Conservation (phyloP, 441 rosid genomes). For the Viola pubescens region DNA sequence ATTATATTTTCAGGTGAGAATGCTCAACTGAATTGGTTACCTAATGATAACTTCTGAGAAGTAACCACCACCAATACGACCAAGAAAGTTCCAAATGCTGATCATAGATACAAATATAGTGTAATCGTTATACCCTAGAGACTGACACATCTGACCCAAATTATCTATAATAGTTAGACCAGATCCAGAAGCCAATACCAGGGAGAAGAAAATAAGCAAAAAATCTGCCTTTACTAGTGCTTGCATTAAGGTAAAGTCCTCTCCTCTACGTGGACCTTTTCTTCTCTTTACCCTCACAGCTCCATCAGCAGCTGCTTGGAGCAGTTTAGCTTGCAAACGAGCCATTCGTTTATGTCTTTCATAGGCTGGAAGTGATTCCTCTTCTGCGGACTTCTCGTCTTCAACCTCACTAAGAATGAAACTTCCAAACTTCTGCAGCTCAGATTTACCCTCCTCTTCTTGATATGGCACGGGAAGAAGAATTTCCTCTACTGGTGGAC, state of each 20-base stretch:
- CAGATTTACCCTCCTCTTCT: neutral
- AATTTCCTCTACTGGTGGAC: constrained; percentile 22
- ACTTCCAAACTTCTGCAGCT: neutral
- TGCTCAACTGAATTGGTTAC: constrained; percentile 29
- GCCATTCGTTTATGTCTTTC: constrained; percentile 75
- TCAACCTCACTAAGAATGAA: neutral
- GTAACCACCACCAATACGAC: constrained; percentile 73
- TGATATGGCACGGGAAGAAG: constrained; percentile 17
- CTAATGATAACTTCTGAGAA: constrained; percentile 56
- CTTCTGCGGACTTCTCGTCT: constrained; percentile 31
- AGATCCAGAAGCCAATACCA: constrained; percentile 63
- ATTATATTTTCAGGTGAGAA: too few species aligned
- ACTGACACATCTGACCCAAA: constrained; percentile 83
- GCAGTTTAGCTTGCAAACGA: constrained; percentile 65
- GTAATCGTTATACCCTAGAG: constrained; percentile 59
- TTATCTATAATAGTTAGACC: constrained; percentile 78
- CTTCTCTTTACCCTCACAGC: constrained; percentile 33
- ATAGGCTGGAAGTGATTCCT: constrained; percentile 69
- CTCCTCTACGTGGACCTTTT: constrained; percentile 53
- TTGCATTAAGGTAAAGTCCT: constrained; percentile 81
- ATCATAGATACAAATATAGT: constrained; percentile 73
- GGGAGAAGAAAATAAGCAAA: constrained; percentile 50
- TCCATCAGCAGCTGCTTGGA: constrained; percentile 22
- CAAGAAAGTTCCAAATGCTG: constrained; percentile 88
- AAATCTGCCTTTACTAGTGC: constrained; percentile 70